Base-by-base conservation (phyloP, 2,329 filamentous ascomycete species). In the Sarocladium oryzae region DNA sequence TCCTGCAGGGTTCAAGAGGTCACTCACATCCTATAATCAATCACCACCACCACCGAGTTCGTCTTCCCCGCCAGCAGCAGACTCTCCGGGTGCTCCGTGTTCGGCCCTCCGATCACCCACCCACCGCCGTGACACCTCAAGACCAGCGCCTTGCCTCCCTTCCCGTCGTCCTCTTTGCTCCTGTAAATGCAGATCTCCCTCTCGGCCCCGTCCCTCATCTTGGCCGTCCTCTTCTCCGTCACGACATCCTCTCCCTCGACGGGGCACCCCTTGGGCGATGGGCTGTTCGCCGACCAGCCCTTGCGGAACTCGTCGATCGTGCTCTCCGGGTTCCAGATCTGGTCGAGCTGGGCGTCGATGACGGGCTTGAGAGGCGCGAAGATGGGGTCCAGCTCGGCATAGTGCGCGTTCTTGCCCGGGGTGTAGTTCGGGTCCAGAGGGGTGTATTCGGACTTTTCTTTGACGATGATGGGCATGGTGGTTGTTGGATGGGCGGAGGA, bases 91-190 rank as follows among this genome's bases (percentile, higher is more conserved):
- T 63, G 60, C 48, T 71, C 68, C 5, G 61, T 61, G 51, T 60
- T 61, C 30, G 69, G 66, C 2, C 60, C 52, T 18, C 67, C 66
- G 9, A 69, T 58, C 1, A 58, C 57, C 61, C 62, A 66, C 9
- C 66, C 67, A 8, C 67, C 66, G n/a, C 67, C 67, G 49, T 70
- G 68, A 54, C 66, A 65, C 32, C 67, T 58, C 53, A 69, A 57
- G 49, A 66, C 56, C 2, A 62, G 53, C 30, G 61, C 60, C 20
- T 57, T 56, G 20, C 33, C 33, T 15, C 15, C 46, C 23, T 49
- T 36, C 20, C n/a, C 38, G 11, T 23, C 38, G 10, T 48, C 18
- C 15, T 61, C 60, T 53, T 61, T 62, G 24, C 53, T 49, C 13
- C 16, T 46, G 52, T 67, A 67, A 6, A 67, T 55, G 56, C 69